Evolutionary conservation across 2,329 filamentous ascomycete species (phyloP), one percentile per base, ranked within the genome.

Genomic region (Achaetomium macrosporum): DNA sequence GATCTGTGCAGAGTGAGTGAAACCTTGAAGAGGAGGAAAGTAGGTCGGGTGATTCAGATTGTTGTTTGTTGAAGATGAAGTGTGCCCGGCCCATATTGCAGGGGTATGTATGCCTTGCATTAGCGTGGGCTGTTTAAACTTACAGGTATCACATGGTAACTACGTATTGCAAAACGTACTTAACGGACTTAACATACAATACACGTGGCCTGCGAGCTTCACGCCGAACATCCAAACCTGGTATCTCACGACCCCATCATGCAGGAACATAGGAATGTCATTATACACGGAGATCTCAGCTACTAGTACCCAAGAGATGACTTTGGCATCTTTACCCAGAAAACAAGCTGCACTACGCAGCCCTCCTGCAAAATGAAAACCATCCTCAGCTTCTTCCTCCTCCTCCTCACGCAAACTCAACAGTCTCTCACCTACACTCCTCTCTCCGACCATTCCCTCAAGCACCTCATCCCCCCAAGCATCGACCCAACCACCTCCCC

Each of bases 401-500:
- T 49, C 40, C 17, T 41, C 29, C 9, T 25, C 25, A 33, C 16
- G 19, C 45, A 49, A 2, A 3, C 19, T 37, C 37, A 12, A 16
- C 33, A 6, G 5, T 31, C 50, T 9, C 42, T 54, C 19, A 71
- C 69, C 44, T 76, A 78, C 63, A 70, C 70, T 52, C 69, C 72
- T 42, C 76, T 97, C 53, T 88, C 89, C 35, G 87, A 96, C 71
- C 78, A 81, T 52, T 85, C 87, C 33, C 77, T 97, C 41, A 78
- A 5, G 12, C 37, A 53, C 17, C 45, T 47, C 47, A 76, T 58
- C 75, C 74, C 47, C 25, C 41, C 41, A n/a, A 7, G 35, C 15
- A 33, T 31, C 4, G 19, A 36, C n/a, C 16, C 36, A 17, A 9
- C 16, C 31, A 3, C 25, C 5, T 10, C 41, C 12, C 16, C 35